Evolutionary conservation across 768 basidiomycete genomes (phyloP).

Genomic region (Rossbeevera mucosa): DNA sequence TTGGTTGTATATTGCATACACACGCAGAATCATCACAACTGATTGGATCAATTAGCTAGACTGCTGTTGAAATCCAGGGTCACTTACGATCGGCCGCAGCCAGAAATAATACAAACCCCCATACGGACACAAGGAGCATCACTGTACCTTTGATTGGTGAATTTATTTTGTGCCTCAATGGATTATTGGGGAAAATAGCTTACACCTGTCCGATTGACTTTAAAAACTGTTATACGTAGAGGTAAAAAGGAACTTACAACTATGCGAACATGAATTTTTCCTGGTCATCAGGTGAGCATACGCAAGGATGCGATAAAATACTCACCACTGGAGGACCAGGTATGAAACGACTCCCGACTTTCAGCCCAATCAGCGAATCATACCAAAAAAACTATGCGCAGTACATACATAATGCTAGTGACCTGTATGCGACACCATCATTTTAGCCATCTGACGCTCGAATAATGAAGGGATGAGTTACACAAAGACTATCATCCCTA

Average conservation of each 20-base stretch:
- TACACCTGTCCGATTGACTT: slow-evolving; percentile 14
- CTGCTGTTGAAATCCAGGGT: background rate
- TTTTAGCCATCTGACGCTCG: background rate
- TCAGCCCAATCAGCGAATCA: background rate
- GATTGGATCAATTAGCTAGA: background rate
- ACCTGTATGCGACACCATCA: slow-evolving; percentile 1
- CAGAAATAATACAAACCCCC: slow-evolving; percentile 12
- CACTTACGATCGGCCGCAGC: slow-evolving; percentile 19
- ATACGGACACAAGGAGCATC: background rate
- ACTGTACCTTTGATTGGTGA: slow-evolving; percentile 7
- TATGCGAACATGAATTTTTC: background rate
- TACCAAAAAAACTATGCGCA: fast-evolving
- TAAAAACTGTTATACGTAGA: background rate
- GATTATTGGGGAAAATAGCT: background rate
- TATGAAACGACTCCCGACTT: slow-evolving; percentile 16
- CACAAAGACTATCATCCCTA: slow-evolving; percentile 7
- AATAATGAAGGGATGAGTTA: background rate
- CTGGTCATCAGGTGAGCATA: background rate
- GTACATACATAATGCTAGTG: slow-evolving; percentile 8
- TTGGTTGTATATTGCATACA: slow-evolving; percentile 22
- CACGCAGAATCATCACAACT: slow-evolving; percentile 24
- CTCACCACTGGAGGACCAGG: slow-evolving; percentile 14
- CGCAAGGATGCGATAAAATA: background rate
- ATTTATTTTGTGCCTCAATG: background rate
- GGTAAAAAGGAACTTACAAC: slow-evolving; percentile 8